These are phyloP conservation scores for Cyclotella cryptica DNA, from an alignment of 108 stramenopile genomes.

Conservation along the genomic window DNA sequence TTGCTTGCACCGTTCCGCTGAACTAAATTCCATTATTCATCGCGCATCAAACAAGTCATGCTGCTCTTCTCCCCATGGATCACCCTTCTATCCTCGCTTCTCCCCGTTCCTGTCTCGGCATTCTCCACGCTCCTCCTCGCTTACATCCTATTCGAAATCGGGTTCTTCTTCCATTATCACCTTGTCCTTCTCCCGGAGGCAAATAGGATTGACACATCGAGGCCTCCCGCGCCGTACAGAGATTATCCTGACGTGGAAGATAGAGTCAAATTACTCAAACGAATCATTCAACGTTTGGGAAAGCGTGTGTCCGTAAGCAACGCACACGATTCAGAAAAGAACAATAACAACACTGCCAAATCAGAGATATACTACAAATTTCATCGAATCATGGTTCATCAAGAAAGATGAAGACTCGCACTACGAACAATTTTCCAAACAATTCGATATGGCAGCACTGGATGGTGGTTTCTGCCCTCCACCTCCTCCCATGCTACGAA, in stretches of 20 bases:
- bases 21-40: not conserved
- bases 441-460: constrained; percentile 34
- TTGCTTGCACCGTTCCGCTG: not conserved
- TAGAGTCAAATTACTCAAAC: constrained; percentile 16
- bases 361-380: constrained; percentile 36
- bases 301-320: constrained; percentile 1
- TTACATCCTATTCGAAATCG: constrained; percentile 40
- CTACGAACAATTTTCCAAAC: constrained; percentile 37
- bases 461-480: constrained; percentile 41
- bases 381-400: constrained; percentile 49
- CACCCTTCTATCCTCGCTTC: constrained; percentile 11
- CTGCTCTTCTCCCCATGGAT: constrained; percentile 1
- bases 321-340: not conserved
- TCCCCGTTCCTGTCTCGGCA: constrained; percentile 4
- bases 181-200: constrained; percentile 25
- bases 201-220: constrained; percentile 6
- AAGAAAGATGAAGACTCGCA: constrained; percentile 10
- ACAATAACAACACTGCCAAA: constrained; percentile 1
- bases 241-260: constrained; percentile 27
- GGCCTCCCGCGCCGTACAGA: constrained; percentile 33
- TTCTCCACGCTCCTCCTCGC: constrained; percentile 19
- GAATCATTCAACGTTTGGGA: constrained; percentile 30
- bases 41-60: not conserved
- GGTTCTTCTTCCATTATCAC: constrained; percentile 42
- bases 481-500: constrained; percentile 22